Evolutionary conservation across 345 rosid species (phyloP).

Genomic region (Salix brachista): DNA sequence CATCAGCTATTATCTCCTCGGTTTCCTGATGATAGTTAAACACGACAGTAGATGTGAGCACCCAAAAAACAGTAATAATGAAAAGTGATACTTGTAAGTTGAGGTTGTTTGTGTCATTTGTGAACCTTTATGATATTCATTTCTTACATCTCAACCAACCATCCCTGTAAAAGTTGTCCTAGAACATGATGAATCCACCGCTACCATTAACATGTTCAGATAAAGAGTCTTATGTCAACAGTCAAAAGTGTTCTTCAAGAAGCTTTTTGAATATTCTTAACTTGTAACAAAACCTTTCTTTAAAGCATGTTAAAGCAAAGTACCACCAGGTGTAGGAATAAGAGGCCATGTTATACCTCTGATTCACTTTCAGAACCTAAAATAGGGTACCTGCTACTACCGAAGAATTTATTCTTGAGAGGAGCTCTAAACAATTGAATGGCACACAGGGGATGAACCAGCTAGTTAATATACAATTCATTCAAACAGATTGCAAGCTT

Average conservation of each 20-base stretch:
- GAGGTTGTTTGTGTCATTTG: not conserved
- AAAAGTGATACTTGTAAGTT: not conserved
- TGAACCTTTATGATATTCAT: not conserved
- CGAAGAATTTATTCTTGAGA: no score
- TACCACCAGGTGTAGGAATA: not conserved
- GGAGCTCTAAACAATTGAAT: no score
- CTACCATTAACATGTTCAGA: not conserved
- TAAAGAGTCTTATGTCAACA: not conserved
- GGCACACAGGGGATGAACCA: no score
- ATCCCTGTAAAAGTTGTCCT: not conserved
- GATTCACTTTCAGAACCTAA: not conserved
- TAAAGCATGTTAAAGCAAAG: not conserved
- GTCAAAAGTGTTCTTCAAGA: not conserved
- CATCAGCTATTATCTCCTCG: constrained; percentile 92
- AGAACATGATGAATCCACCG: not conserved
- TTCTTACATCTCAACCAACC: not conserved
- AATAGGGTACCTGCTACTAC: not conserved
- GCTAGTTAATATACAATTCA: not conserved
- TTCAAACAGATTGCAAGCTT: not conserved
- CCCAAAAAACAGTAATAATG: constrained; percentile 32
- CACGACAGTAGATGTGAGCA: not conserved
- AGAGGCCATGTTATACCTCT: not conserved
- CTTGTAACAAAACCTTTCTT: not conserved
- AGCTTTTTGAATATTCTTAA: not conserved
- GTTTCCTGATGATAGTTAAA: constrained; percentile 35